phyloP scores from a whole-genome alignment of 768 basidiomycete species.

The Mycena filopes region DNA sequence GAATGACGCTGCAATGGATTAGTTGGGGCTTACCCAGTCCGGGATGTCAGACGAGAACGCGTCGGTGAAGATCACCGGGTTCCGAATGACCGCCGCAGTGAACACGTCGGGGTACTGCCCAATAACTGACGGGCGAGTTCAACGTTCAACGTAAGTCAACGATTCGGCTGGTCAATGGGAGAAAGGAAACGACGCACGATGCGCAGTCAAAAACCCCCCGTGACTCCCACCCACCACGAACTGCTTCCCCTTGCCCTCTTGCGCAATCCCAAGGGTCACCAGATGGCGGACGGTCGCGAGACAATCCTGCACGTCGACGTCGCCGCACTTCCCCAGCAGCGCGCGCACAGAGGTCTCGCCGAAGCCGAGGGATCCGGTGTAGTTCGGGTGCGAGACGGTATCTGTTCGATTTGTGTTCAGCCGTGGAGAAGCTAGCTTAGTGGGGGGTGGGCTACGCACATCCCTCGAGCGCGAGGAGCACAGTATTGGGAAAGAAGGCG shows the following conservation, averaged over 20 bases:
- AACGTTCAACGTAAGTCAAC: no score
- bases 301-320: constrained; percentile 74
- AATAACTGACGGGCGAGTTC: constrained; percentile 60
- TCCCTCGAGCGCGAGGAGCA: constrained; percentile 65
- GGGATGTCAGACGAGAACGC: constrained; percentile 73
- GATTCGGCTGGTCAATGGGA: not conserved
- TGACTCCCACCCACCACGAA: constrained; percentile 76
- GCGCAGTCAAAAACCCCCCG: constrained; percentile 71
- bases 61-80: constrained; percentile 74
- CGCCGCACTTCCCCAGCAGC: constrained; percentile 69
- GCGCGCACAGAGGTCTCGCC: constrained; percentile 68
- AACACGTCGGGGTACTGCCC: constrained; percentile 71
- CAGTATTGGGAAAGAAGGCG: constrained; percentile 55
- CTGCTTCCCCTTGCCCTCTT: constrained; percentile 59
- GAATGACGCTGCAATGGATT: not conserved
- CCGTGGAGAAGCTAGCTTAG: not conserved
- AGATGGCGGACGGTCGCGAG: constrained; percentile 64
- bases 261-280: constrained; percentile 59
- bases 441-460: constrained; percentile 55
- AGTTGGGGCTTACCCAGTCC: constrained; percentile 61
- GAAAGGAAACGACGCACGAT: constrained; percentile 53
- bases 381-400: constrained; percentile 70
- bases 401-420: constrained; percentile 49
- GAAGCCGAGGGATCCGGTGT: constrained; percentile 74
- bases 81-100: constrained; percentile 70